Evolutionary conservation across 2,329 filamentous ascomycete genomes (phyloP), one percentile per base, ranked within the genome.

Genomic region (Alternaria metachromatica): DNA sequence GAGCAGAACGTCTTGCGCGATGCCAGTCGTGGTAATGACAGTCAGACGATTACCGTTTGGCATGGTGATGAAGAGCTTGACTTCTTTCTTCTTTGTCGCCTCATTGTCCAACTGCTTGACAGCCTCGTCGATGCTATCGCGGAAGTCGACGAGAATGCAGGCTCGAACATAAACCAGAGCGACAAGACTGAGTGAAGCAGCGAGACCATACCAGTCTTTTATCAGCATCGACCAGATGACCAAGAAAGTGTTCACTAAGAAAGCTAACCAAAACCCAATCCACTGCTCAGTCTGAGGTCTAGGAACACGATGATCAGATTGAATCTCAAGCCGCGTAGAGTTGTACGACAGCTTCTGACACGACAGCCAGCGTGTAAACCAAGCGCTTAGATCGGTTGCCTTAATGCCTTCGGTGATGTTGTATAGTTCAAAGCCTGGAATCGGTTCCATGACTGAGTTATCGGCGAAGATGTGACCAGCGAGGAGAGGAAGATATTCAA

Each of bases 321-420:
- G 37, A 18, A 41, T 41, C 37, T 18, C n/a, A 41, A 18, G 37
- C 37, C 37, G 37, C 37, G 37, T 18, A 41, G 37, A 41, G 37
- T 41, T 41, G n/a, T 41, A 41, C 4, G 37, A 41, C 30, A 55
- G 10, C 18, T 57, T 57, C 26, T 58, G 58, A 48, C 43, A 49
- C 26, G 26, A 41, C 11, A 62, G 43, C 59, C 59, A 62, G 21
- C 59, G 51, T 10, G 59, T 62, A 30, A 62, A 62, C 59, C 59
- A 62, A 33, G 43, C 59, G 43, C 43, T 57, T 13, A 62, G 53
- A 37, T 62, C 59, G 4, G 59, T 62, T 15, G 43, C 59, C 26
- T n/a, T 49, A 12, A 62, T 50, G 23, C 53, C 59, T 13, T 62
- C 59, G 6, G 59, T 57, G 53, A 62, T 43, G 44, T 62, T 57